Conservation (phyloP, 371 early-diverging fungal genomes). For the Mucor lusitanicus region DNA sequence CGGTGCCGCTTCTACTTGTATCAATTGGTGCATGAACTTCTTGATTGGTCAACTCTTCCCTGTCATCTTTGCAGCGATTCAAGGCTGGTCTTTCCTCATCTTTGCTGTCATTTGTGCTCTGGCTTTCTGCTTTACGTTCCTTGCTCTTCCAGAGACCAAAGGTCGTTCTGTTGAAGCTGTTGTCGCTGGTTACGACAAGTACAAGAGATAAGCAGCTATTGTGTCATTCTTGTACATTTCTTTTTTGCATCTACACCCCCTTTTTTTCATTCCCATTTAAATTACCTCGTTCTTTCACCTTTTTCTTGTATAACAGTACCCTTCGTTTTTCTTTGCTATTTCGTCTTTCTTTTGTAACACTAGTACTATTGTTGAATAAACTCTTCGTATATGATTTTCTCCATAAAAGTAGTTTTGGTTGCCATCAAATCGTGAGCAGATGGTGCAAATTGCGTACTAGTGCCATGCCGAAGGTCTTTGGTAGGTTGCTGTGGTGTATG, state of each 20-base stretch:
- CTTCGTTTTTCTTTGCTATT: neutral
- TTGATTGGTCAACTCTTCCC: conserved; percentile 35
- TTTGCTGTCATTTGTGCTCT: neutral
- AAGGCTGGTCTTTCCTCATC: no score
- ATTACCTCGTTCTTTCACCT: neutral
- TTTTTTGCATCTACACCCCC: neutral
- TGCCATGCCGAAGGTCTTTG: no score
- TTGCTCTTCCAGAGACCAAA: conserved; percentile 79
- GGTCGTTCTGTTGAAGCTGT: conserved; percentile 67
- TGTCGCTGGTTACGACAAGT: conserved; percentile 10
- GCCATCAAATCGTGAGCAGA: neutral
- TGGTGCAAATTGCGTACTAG: no score
- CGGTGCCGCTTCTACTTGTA: conserved; percentile 48
- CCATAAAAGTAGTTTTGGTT: neutral
- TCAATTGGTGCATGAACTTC: conserved; percentile 64
- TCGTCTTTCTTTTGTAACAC: neutral
- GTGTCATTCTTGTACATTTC: no score
- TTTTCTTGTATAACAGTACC: neutral
- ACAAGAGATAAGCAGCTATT: neutral
- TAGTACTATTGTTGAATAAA: neutral
- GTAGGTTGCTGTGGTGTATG: no score
- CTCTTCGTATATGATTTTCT: neutral
- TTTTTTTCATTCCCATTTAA: neutral
- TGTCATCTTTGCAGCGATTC: no score
- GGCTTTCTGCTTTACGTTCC: conserved; percentile 23